Conservation (phyloP, 2,329 filamentous ascomycete genomes). For the Monilinia vaccinii-corymbosi region DNA sequence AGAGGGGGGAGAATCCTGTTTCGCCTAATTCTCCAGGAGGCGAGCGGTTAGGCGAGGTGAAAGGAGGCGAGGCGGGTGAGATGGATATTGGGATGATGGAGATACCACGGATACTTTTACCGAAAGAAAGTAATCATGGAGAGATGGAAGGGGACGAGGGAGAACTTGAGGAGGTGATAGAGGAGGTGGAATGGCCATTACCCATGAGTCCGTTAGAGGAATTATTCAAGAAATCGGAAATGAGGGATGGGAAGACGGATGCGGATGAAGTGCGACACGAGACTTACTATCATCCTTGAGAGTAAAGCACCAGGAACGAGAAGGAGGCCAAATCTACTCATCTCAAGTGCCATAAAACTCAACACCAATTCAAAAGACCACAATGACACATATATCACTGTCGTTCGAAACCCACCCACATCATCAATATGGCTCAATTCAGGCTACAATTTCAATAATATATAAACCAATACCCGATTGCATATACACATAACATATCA, state of each 20-base stretch:
- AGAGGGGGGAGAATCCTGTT: not conserved
- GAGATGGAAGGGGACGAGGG: not conserved
- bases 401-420: too few species aligned
- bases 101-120: not conserved
- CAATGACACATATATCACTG: too few species aligned
- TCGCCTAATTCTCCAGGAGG: not conserved
- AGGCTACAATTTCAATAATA: not conserved
- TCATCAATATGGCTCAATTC: not conserved
- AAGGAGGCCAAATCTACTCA: not conserved
- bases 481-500: not conserved
- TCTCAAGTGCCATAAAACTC: not conserved
- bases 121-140: too few species aligned
- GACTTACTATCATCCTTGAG: constrained; percentile 25
- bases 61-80: not conserved
- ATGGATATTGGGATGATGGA: not conserved
- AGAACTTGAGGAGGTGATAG: not conserved
- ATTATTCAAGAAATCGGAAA: constrained; percentile 20
- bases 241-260: constrained; percentile 10
- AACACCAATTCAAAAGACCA: not conserved
- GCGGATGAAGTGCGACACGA: constrained; percentile 18
- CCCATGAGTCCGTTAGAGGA: constrained; percentile 19
- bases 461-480: too few species aligned
- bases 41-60: not conserved
- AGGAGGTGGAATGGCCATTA: constrained; percentile 17
- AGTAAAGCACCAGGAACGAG: not conserved